phyloP scores from a whole-genome alignment of 2,329 filamentous ascomycete genomes.

The Ceratocystiopsis minuta region DNA sequence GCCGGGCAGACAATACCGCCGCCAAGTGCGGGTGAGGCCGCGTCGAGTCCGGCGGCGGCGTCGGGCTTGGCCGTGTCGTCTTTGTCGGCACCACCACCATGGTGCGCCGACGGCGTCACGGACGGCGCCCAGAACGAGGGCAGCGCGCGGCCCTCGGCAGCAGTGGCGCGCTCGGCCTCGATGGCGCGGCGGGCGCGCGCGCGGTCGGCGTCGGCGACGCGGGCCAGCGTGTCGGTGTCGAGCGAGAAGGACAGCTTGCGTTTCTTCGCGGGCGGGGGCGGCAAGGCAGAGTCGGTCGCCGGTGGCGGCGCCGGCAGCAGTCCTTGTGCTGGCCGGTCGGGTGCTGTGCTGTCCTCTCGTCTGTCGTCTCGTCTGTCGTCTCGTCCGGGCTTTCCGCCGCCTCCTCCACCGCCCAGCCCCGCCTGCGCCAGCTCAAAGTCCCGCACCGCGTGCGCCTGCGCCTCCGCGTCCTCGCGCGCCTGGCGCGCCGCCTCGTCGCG shows the following conservation, averaged over 20 bases:
- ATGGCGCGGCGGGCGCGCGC: conserved; percentile 51
- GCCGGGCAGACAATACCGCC: conserved; percentile 3
- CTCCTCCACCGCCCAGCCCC: conserved; percentile 28
- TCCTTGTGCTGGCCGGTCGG: conserved; percentile 5
- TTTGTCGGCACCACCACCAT: conserved; percentile 14
- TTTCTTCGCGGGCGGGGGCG: conserved; percentile 22
- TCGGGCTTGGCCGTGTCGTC: neutral
- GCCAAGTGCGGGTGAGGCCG: no score
- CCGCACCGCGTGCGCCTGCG: conserved; percentile 47
- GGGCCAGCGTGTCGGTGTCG: conserved; percentile 56
- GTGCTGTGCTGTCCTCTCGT: conserved; percentile 13
- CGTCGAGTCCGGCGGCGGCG: neutral
- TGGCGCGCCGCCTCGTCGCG: conserved; percentile 44
- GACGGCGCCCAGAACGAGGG: conserved; percentile 90
- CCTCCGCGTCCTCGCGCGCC: conserved; percentile 48
- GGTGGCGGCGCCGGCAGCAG: conserved; percentile 8
- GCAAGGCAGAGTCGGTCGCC: no score
- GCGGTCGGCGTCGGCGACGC: conserved; percentile 52
- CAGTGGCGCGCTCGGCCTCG: conserved; percentile 50
- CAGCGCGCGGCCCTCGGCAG: conserved; percentile 42
- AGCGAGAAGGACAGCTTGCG: conserved; percentile 49
- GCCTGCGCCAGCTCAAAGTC: conserved; percentile 79
- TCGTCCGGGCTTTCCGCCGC: no score
- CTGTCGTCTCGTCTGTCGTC: no score
- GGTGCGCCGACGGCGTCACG: conserved; percentile 44